Base-by-base conservation (phyloP, 805 yeast species). In the Candida vartiovaarae region DNA sequence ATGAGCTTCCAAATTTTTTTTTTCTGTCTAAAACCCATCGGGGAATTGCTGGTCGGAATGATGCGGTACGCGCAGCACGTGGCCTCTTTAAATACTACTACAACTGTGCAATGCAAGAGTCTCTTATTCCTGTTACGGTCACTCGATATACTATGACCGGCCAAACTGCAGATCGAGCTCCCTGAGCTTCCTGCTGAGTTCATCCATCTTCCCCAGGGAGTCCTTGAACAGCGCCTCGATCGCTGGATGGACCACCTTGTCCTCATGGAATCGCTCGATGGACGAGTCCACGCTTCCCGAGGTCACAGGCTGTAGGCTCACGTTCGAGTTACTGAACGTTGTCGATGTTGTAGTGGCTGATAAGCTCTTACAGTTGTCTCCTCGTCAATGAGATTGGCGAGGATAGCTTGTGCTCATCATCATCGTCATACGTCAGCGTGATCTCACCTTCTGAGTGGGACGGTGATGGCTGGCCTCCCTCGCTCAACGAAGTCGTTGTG, bases 141-240 rank as follows among this genome's bases (percentile, higher is more conserved):
- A 15, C 20, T 15, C 20, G 20, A 15, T 15, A 15, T 15, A 15
- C 20, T 15, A 15, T 15, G 20, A 15, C 20, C 20, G 20, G 20
- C 20, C 20, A 15, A 15, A 15, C 20, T 15, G 20, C 20, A 45
- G 46, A 35, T 48, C 44, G 23, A 56, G 42, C 25, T 37, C 27
- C 32, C 42, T 61, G 55, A 41, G 57, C 51, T 42, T 60, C 52
- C 45, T 52, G 38, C 64, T 44, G 6, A 70, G 47, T 23, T 55
- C 61, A 42, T 68, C 69, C 48, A 74, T 63, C 50, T 73, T 74
- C 25, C 70, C 69, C 40, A 81, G 65, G 6, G 82, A 67, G 2
- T 85, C 84, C 52, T 73, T 65, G 60, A 80, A 82, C 58, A 80
- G 66, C 24, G 71, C 72, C 38, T 70, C 72, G 6, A 80, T 75